phyloP scores from a whole-genome alignment of 2,329 filamentous ascomycete species.

The Fusarium brevicatenulatum region DNA sequence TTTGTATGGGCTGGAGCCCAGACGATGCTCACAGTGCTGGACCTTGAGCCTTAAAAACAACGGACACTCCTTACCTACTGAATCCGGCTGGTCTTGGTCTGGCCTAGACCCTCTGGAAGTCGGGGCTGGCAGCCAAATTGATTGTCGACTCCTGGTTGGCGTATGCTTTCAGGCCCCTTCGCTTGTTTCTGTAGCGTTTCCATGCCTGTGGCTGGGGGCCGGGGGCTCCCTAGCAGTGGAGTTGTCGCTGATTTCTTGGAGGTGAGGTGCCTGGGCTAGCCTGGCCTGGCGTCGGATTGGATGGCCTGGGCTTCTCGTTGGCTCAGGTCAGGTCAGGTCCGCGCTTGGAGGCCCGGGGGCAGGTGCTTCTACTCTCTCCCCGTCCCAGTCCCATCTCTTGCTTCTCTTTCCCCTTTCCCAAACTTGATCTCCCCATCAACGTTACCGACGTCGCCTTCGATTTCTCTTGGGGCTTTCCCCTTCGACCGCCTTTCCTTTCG shows the following conservation, averaged over 20 bases:
- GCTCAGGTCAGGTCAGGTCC: not conserved
- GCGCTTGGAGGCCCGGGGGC: conserved; percentile 8
- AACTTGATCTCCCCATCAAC: conserved; percentile 42
- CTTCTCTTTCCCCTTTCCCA: conserved; percentile 41
- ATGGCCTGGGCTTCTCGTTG: conserved; percentile 6
- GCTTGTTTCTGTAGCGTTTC: conserved; percentile 39
- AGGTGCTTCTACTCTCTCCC: conserved; percentile 22
- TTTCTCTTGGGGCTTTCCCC: conserved; percentile 29
- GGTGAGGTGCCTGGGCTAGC: conserved; percentile 22
- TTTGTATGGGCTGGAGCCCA: not conserved
- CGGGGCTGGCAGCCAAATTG: conserved; percentile 19
- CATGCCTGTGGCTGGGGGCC: conserved; percentile 20
- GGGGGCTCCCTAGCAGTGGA: conserved; percentile 31
- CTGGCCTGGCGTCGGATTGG: conserved; percentile 3
- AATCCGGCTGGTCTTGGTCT: conserved; percentile 34
- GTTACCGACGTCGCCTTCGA: conserved; percentile 32
- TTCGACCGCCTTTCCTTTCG: conserved; percentile 34
- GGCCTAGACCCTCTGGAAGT: conserved; percentile 30
- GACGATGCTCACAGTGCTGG: not conserved
- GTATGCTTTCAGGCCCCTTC: conserved; percentile 23
- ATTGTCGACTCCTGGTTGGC: conserved; percentile 28
- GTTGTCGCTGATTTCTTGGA: conserved; percentile 23
- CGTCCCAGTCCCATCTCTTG: conserved; percentile 19
- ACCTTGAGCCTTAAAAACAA: conserved; percentile 11
- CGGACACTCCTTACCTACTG: conserved; percentile 28